Percentiles rank a stretch among this genome's conserved stretches.
These are phyloP conservation scores for Inga oerstediana DNA, from an alignment of 306 rosid species.

Conservation along the genomic window DNA sequence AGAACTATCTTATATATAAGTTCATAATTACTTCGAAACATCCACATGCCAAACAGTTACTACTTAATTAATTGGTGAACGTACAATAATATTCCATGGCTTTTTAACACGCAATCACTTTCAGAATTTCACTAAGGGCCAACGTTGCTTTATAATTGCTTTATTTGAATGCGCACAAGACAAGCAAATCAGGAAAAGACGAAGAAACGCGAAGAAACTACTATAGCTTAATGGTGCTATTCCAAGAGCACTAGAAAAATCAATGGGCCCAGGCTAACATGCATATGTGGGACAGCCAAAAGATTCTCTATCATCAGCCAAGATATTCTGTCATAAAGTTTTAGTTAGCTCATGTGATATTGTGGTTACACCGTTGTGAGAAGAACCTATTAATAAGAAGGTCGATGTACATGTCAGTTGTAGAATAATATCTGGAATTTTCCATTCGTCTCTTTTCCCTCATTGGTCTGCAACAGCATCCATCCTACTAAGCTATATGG, in stretches of 20 bases:
- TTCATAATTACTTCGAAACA: background rate
- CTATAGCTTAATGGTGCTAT: background rate
- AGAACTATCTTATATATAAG: background rate
- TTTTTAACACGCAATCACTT: background rate
- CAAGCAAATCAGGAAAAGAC: background rate
- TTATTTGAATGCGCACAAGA: background rate
- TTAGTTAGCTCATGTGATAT: too few species aligned
- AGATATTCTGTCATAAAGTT: too few species aligned
- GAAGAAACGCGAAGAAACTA: background rate
- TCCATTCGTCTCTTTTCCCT: too few species aligned
- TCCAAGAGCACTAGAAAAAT: background rate
- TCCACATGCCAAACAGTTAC: background rate
- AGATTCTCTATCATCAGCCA: background rate
- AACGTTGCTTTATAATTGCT: background rate
- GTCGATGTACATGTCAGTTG: too few species aligned
- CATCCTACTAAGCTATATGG: too few species aligned
- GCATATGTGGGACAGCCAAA: background rate
- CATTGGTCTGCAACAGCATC: too few species aligned
- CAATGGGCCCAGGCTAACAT: background rate
- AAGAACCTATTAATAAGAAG: too few species aligned
- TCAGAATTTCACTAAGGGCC: constrained; percentile 2
- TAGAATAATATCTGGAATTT: too few species aligned
- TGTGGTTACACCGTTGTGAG: too few species aligned
- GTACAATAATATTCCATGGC: background rate
- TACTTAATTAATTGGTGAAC: background rate